A percentile compares a stretch with the other conserved stretches of the same genome.
Evolutionary conservation across 164 flowering plant species (phyloP).

Genomic region (Chloranthus sessilifolius): DNA sequence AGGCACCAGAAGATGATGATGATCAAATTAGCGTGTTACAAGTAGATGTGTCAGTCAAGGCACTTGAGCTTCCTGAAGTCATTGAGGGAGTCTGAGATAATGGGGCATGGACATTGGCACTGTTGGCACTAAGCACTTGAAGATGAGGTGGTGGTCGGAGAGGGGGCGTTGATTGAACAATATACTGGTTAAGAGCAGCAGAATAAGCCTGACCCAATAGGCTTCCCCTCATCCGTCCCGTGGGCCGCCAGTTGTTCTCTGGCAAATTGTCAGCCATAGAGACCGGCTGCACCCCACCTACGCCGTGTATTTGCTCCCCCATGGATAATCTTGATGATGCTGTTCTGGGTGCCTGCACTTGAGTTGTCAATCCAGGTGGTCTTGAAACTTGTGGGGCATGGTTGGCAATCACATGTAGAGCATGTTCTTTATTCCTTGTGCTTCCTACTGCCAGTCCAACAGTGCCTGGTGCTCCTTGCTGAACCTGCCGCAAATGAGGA

Average conservation of each 20-base stretch:
- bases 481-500: slow-evolving; percentile 17
- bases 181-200: slow-evolving; percentile 39
- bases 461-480: slow-evolving; percentile 27
- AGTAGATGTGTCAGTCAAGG: no score
- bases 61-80: no score
- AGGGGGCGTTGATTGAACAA: slow-evolving; percentile 42
- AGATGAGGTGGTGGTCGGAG: no score
- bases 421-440: slow-evolving; percentile 15
- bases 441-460: slow-evolving; percentile 13
- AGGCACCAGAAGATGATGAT: no score
- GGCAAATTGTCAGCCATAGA: slow-evolving; percentile 19
- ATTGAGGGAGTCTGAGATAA: no score
- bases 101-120: no score
- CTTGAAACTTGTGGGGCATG: slow-evolving; percentile 28
- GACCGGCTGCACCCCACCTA: slow-evolving; percentile 20
- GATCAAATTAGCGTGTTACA: no score
- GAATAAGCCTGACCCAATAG: slow-evolving; percentile 46
- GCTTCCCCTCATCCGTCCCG: slow-evolving; percentile 85
- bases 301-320: slow-evolving; percentile 27
- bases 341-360: slow-evolving; percentile 29
- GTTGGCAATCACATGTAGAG: slow-evolving; percentile 15
- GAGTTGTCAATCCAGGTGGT: slow-evolving; percentile 26
- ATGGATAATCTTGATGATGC: slow-evolving; percentile 23
- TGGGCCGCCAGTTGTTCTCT: slow-evolving; percentile 57
- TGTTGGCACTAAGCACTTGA: no score